These are phyloP conservation scores for Mycena rosella DNA, from an alignment of 768 basidiomycete genomes.

Conservation along the genomic window DNA sequence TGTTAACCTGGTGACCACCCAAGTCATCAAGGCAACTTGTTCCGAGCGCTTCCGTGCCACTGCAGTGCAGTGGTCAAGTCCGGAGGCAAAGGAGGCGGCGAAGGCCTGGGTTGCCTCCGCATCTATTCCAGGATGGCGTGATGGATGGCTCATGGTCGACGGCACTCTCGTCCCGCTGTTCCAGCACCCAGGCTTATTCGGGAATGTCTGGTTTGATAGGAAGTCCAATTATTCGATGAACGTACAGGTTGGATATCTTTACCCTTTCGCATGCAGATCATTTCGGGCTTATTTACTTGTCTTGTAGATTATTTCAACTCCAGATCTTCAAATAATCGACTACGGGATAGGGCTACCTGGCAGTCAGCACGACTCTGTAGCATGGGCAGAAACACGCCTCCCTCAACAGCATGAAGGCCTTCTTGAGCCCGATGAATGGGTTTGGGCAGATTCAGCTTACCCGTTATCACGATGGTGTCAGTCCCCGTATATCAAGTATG, in stretches of 20 bases:
- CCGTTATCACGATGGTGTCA: constrained; percentile 41
- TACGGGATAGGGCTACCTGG: constrained; percentile 47
- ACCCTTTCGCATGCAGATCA: neutral
- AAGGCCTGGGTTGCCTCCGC: constrained; percentile 32
- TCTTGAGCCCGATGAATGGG: constrained; percentile 38
- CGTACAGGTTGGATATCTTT: constrained; percentile 39
- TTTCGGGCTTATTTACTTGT: neutral
- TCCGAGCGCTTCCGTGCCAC: constrained; percentile 2
- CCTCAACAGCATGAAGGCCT: constrained; percentile 38
- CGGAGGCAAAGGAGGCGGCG: constrained; percentile 27
- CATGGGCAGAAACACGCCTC: constrained; percentile 46
- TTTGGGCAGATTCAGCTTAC: constrained; percentile 51
- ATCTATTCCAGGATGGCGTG: constrained; percentile 39
- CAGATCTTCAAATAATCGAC: constrained; percentile 44
- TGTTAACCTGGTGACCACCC: constrained; percentile 28
- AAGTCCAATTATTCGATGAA: constrained; percentile 47
- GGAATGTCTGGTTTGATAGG: constrained; percentile 45
- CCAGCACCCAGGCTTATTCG: constrained; percentile 39
- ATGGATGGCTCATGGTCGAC: constrained; percentile 40
- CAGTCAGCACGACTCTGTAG: constrained; percentile 49
- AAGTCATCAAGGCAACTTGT: constrained; percentile 36
- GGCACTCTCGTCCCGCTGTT: constrained; percentile 40
- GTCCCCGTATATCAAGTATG: constrained; percentile 41
- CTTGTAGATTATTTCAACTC: constrained; percentile 34
- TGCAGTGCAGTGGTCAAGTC: constrained; percentile 21